Evolutionary conservation across 2,329 filamentous ascomycete species (phyloP).

Genomic region (Cercospora sesami): DNA sequence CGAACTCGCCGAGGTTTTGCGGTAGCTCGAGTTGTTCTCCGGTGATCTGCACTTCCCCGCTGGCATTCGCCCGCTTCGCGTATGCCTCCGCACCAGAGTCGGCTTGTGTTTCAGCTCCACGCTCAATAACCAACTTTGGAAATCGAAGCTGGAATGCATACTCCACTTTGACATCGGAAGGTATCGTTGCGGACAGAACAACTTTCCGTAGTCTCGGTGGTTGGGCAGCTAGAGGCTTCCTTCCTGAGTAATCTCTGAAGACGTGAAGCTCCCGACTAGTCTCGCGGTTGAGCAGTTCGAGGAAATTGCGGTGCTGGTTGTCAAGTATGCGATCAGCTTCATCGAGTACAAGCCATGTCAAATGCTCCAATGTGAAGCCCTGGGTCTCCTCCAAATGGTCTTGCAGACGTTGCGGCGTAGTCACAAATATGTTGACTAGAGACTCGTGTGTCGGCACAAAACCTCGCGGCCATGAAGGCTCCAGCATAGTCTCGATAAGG

Average conservation of each 20-base stretch:
- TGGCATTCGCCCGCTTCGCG: constrained; percentile 7
- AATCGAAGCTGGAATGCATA: constrained; percentile 69
- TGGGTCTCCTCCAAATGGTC: constrained; percentile 84
- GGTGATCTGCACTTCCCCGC: constrained; percentile 30
- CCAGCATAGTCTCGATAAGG: constrained; percentile 31
- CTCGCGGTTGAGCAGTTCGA: constrained; percentile 31
- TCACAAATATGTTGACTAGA: constrained; percentile 83
- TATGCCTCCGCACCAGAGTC: constrained; percentile 27
- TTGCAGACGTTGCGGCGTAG: constrained; percentile 86
- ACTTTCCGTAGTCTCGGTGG: constrained; percentile 59
- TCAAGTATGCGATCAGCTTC: constrained; percentile 90
- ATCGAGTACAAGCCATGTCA: constrained; percentile 88
- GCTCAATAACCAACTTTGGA: constrained; percentile 74
- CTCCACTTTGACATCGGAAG: constrained; percentile 77
- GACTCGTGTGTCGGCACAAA: constrained; percentile 63
- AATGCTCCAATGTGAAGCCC: constrained; percentile 73
- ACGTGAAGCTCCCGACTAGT: constrained; percentile 23
- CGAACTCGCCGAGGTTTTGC: constrained; percentile 48
- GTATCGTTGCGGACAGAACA: constrained; percentile 89
- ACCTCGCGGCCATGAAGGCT: constrained; percentile 33
- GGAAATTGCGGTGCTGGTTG: constrained; percentile 52
- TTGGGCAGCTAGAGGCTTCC: constrained; percentile 16
- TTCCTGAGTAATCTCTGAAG: constrained; percentile 10
- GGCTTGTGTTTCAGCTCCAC: constrained; percentile 48
- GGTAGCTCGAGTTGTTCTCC: constrained; percentile 58